Base-by-base conservation (phyloP, 2,329 filamentous ascomycete species). In the Dothideomycetidae sp. region DNA sequence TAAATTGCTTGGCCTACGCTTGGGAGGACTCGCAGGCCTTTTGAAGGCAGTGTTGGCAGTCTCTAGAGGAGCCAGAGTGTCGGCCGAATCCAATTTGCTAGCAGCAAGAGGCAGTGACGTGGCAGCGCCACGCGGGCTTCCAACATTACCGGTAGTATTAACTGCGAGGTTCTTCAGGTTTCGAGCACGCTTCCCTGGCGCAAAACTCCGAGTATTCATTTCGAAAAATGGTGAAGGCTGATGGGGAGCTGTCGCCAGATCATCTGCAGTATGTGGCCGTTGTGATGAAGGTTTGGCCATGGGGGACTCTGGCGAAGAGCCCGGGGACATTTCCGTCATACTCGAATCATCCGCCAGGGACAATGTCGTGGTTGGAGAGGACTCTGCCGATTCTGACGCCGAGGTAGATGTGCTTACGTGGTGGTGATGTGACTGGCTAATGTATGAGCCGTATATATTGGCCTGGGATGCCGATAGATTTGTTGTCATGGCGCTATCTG, bases 331-430 rank as follows among this genome's bases (percentile, higher is more conserved):
- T 50, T 96, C 88, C 18, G 86, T 86, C 33, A 90, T 69, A 18
- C 84, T 82, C 5, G 84, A 88, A 4, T 86, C 92, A 60, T 93
- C 88, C 45, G 88, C 83, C 13, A 84, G 93, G 4, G 85, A 93
- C 34, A 90, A 73, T 2, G 88, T 93, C 3, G 86, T 94, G 5
- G 88, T 96, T 1, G 90, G 90, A 5, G 88, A 96, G 14, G 88
- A 93, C 52, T 93, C 86, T 29, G 82, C 82, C 1, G 90, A 96
- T 46, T 82, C 83, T 11, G 81, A 82, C 38, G 70, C 70, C 45
- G 80, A 78, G 2, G 80, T 83, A 5, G 78, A 86, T n/a, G 74
- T 78, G 61, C 79, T 84, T 53, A 82, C 73, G 54, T 75, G 70
- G 55, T 82, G 79, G 52, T 78, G 75, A 59, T 84, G 81, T 33